phyloP scores from a whole-genome alignment of 2,329 filamentous ascomycete species.

The Fonsecaea multimorphosa region DNA sequence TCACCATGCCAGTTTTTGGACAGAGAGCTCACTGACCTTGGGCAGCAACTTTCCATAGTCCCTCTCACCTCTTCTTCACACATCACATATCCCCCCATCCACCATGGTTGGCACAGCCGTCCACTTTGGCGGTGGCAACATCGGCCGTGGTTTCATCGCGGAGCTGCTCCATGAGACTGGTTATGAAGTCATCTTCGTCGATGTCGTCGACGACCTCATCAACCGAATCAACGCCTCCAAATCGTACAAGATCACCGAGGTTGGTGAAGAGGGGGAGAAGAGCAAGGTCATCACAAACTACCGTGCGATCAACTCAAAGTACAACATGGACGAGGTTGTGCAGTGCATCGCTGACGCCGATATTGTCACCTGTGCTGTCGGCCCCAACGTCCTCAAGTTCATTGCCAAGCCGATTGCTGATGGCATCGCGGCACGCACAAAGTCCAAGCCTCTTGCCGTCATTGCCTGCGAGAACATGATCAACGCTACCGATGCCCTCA shows the following conservation, averaged over 20 bases:
- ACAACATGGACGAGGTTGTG: conserved; percentile 78
- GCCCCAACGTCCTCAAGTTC: conserved; percentile 93
- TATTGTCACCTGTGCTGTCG: conserved; percentile 94
- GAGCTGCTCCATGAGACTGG: conserved; percentile 94
- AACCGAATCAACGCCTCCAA: conserved; percentile 74
- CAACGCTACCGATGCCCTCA: conserved; percentile 87
- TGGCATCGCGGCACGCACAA: conserved; percentile 78
- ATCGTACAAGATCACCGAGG: conserved; percentile 91
- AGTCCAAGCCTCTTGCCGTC: conserved; percentile 75
- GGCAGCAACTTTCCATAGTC: not conserved
- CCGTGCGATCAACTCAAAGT: conserved; percentile 93
- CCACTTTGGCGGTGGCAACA: conserved; percentile 87
- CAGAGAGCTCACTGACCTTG: not conserved
- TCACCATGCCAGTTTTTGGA: not conserved
- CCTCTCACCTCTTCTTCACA: conserved; percentile 8
- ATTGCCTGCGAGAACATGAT: conserved; percentile 99
- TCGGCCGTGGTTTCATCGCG: conserved; percentile 84
- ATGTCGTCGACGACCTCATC: conserved; percentile 86
- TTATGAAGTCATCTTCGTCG: conserved; percentile 95
- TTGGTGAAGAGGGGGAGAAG: conserved; percentile 80
- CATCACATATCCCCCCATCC: conserved; percentile 5
- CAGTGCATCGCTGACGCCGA: conserved; percentile 86
- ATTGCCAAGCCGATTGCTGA: conserved; percentile 95
- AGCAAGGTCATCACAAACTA: conserved; percentile 91
- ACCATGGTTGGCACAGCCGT: conserved; percentile 65